These are phyloP conservation scores for Leccinum proximum DNA, from an alignment of 1,284 basidiomycete genomes.

Conservation along the genomic window DNA sequence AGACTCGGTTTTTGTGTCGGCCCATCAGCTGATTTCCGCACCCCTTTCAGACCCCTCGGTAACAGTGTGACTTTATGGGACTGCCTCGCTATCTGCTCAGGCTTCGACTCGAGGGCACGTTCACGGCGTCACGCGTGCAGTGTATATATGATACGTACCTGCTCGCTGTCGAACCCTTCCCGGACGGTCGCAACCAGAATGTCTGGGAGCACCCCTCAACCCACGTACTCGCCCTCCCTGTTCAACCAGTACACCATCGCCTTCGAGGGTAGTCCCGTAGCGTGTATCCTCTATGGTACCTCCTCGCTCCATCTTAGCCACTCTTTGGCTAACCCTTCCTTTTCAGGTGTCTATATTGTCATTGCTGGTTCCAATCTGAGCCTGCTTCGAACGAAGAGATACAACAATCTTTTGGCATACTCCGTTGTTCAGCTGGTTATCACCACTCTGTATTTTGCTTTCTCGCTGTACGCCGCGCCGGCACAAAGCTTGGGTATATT, in stretches of 20 bases:
- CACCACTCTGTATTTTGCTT: conserved; percentile 19
- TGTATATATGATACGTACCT: conserved; percentile 7
- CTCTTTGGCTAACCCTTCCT: background rate
- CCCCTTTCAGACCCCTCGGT: background rate
- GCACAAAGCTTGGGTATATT: conserved; percentile 16
- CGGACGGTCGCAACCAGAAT: conserved; percentile 8
- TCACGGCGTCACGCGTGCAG: background rate
- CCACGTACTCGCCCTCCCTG: conserved; percentile 11
- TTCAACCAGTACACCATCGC: conserved; percentile 17
- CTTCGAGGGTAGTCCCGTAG: conserved; percentile 19
- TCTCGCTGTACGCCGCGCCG: conserved; percentile 17
- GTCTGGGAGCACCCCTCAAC: conserved; percentile 8
- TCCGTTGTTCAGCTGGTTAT: conserved; percentile 16
- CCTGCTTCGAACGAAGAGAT: conserved; percentile 19
- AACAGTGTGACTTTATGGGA: background rate
- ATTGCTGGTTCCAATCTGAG: conserved; percentile 15
- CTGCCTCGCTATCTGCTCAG: background rate
- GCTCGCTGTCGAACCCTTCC: background rate
- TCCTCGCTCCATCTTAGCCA: too few relatives aligned
- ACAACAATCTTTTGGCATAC: conserved; percentile 15
- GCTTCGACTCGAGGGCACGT: background rate
- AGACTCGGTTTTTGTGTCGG: too few relatives aligned
- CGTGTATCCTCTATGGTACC: conserved; percentile 20
- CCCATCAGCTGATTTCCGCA: background rate
- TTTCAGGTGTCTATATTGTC: conserved; percentile 20